Percentiles rank a stretch among this genome's conserved stretches.
phyloP scores from a whole-genome alignment of 306 rosid genomes.

The Pterocarpus santalinus region DNA sequence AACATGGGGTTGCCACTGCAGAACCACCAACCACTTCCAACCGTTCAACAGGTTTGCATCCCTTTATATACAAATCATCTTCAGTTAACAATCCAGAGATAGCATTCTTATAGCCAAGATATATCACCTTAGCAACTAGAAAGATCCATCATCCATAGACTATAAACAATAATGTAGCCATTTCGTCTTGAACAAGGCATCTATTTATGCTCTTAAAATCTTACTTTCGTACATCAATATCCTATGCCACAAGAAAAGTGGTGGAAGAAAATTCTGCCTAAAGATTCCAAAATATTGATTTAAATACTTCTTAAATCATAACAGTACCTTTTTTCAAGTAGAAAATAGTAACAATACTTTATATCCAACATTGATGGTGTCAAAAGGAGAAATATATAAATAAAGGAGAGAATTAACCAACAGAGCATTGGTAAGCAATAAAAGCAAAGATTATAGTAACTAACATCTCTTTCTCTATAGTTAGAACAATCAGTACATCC shows the following conservation, averaged over 20 bases:
- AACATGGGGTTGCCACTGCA: conserved; percentile 71
- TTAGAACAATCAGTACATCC: conserved; percentile 15
- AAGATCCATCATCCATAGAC: not conserved
- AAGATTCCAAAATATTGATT: too few species aligned
- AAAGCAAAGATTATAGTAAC: not conserved
- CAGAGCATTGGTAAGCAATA: not conserved
- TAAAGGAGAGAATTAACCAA: not conserved
- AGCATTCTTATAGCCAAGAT: conserved; percentile 13
- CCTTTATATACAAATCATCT: conserved; percentile 58
- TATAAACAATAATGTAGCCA: not conserved
- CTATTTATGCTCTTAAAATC: not conserved
- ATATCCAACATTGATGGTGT: not conserved
- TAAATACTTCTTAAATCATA: not conserved
- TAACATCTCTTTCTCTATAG: conserved; percentile 1
- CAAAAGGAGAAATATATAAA: not conserved
- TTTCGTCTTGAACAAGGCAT: not conserved
- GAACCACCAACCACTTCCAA: conserved; percentile 74
- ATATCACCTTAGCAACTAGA: not conserved
- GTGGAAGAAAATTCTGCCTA: too few species aligned
- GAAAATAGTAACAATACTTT: not conserved
- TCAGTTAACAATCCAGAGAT: conserved; percentile 19
- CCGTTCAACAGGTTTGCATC: conserved; percentile 79
- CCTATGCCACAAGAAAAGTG: too few species aligned
- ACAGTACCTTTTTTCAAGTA: not conserved
- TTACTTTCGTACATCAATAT: not conserved